Percentiles rank a stretch among this genome's conserved stretches.
These are phyloP conservation scores for Vitis rupestris DNA, from an alignment of 164 flowering plant genomes.

Conservation along the genomic window DNA sequence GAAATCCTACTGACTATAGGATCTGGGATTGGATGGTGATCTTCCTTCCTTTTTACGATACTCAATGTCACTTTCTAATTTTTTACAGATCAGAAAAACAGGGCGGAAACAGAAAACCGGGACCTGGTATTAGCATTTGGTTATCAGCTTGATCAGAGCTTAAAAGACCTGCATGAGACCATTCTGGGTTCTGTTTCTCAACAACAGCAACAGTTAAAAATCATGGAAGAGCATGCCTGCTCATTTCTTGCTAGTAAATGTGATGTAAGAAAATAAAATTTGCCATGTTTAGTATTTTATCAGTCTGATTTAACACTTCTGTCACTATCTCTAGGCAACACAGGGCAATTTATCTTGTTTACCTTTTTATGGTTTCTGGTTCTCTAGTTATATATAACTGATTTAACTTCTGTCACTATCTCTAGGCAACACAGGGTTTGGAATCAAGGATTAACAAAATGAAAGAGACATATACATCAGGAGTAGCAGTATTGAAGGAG, in stretches of 20 bases:
- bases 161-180: conserved; percentile 58
- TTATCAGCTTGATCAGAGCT: conserved; percentile 65
- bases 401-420: conserved; percentile 7
- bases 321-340: conserved; percentile 30
- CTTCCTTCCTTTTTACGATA: neutral
- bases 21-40: neutral
- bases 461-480: conserved; percentile 44
- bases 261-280: conserved; percentile 50
- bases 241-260: conserved; percentile 72
- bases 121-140: conserved; percentile 58
- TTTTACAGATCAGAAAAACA: conserved; percentile 58
- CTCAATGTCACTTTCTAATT: neutral
- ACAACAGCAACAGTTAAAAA: conserved; percentile 70
- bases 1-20: neutral
- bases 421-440: conserved; percentile 55
- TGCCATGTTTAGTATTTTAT: neutral
- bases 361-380: too few species aligned
- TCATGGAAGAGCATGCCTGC: conserved; percentile 58
- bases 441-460: conserved; percentile 57
- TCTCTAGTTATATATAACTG: neutral
- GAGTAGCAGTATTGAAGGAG: conserved; percentile 49
- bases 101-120: conserved; percentile 66
- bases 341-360: conserved; percentile 1
- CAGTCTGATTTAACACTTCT: conserved; percentile 2
- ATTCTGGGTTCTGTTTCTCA: conserved; percentile 65